A percentile compares a stretch with the other conserved stretches of the same genome.
Conservation (phyloP, 192 early-diverging fungal genomes). For the Paraglomus brasilianum region DNA sequence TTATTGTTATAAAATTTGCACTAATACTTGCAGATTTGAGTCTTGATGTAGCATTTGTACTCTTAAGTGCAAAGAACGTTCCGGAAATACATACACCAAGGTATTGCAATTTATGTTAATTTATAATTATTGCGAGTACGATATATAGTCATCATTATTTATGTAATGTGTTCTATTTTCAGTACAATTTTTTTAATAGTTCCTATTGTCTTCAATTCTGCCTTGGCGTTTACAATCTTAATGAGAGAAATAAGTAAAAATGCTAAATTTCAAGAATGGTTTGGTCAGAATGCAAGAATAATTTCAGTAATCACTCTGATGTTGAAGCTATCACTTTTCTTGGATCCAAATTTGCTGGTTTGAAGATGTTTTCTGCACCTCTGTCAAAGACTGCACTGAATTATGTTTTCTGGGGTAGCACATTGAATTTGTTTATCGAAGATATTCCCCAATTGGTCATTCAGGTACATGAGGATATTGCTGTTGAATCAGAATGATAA, state of each 20-base stretch:
- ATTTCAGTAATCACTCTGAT: slow-evolving; percentile 7
- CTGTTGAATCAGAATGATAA: neutral
- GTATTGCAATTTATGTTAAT: neutral
- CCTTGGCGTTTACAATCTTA: slow-evolving; percentile 10
- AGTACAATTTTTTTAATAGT: slow-evolving; percentile 3
- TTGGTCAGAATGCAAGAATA: neutral
- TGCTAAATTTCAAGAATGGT: slow-evolving; percentile 7
- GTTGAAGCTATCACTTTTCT: slow-evolving; percentile 20
- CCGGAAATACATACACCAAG: slow-evolving; percentile 8
- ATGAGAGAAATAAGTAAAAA: slow-evolving; percentile 5
- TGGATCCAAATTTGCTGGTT: slow-evolving; percentile 18
- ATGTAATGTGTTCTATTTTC: neutral
- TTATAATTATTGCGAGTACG: no score
- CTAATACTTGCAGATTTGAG: slow-evolving; percentile 12
- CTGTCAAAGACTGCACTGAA: neutral
- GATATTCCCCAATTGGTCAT: slow-evolving; percentile 24
- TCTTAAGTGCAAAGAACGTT: neutral
- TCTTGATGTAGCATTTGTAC: neutral
- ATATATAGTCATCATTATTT: no score
- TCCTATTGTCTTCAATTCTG: slow-evolving; percentile 2
- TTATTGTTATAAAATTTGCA: neutral
- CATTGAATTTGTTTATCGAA: slow-evolving; percentile 13
- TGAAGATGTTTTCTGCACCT: neutral
- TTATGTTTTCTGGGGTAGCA: slow-evolving; percentile 18
- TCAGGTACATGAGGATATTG: neutral